These are phyloP conservation scores for Volvox carteri DNA, from an alignment of 163 green algal species.

Conservation along the genomic window DNA sequence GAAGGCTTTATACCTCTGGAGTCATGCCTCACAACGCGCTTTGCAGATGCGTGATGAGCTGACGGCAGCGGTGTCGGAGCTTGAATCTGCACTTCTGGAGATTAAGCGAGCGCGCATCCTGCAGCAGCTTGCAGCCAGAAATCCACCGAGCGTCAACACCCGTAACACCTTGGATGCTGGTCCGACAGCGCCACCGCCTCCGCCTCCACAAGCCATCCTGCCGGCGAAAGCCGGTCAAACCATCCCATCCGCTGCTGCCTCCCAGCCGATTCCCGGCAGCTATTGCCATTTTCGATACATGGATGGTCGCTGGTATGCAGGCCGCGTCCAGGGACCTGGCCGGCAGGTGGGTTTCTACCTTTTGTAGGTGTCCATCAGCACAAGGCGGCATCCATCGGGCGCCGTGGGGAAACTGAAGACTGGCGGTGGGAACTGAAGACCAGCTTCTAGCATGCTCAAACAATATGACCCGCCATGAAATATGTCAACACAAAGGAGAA, in stretches of 20 bases:
- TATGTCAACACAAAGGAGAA: too few relatives aligned
- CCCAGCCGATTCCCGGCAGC: neutral
- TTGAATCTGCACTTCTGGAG: constrained; percentile 52
- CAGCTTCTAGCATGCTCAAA: too few relatives aligned
- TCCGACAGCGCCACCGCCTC: neutral
- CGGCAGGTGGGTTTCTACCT: constrained; percentile 6
- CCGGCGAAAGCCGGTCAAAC: neutral
- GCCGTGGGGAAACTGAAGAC: too few relatives aligned
- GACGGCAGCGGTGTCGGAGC: constrained; percentile 32
- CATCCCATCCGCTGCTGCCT: neutral
- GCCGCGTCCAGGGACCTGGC: constrained; percentile 10
- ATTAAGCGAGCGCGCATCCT: constrained; percentile 50
- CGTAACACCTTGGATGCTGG: neutral
- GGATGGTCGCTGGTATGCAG: constrained; percentile 56
- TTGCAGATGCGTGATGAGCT: constrained; percentile 49
- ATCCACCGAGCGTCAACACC: neutral
- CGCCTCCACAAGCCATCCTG: neutral
- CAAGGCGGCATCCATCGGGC: too few relatives aligned
- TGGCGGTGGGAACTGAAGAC: too few relatives aligned
- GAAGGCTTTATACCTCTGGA: neutral
- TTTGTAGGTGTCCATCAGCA: too few relatives aligned
- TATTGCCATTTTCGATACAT: constrained; percentile 51
- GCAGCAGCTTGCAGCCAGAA: constrained; percentile 3
- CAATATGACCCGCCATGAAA: too few relatives aligned
- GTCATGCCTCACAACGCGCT: neutral